Percentiles rank a stretch among this genome's conserved stretches.
These are phyloP conservation scores for Colletotrichum musicola DNA, from an alignment of 2,329 filamentous ascomycete genomes.

Conservation along the genomic window DNA sequence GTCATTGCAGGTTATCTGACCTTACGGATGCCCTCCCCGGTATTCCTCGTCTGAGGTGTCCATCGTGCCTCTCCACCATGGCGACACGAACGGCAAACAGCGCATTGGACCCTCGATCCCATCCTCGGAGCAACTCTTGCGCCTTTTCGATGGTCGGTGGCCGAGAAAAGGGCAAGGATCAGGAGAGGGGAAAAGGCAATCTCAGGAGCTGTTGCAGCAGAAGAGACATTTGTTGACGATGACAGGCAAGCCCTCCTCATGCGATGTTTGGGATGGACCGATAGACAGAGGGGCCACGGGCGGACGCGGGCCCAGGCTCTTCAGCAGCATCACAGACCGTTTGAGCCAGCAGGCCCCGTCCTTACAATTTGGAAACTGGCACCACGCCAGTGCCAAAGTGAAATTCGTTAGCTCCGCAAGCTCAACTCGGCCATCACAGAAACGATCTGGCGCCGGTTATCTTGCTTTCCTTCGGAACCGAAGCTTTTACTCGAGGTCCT, in stretches of 20 bases:
- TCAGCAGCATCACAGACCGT: conserved; percentile 24
- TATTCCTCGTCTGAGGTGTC: conserved; percentile 12
- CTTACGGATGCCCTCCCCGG: not conserved
- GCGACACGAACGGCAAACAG: conserved; percentile 10
- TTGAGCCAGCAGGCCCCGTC: conserved; percentile 34
- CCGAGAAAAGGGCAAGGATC: conserved; percentile 4
- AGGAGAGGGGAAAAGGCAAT: conserved; percentile 29
- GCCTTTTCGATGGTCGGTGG: not conserved
- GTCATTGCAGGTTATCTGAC: not conserved
- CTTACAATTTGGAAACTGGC: conserved; percentile 29
- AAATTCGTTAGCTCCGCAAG: conserved; percentile 12
- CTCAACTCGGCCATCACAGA: conserved; percentile 11
- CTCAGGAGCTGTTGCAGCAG: conserved; percentile 1
- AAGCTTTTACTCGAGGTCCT: conserved; percentile 1
- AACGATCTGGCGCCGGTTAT: not conserved
- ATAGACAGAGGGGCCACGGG: not conserved
- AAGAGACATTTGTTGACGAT: not conserved
- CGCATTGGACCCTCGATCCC: conserved; percentile 17
- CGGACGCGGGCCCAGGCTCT: conserved; percentile 21
- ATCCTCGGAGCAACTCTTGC: conserved; percentile 14
- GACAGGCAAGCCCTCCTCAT: conserved; percentile 17
- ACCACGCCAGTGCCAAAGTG: conserved; percentile 14
- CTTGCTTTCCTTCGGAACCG: conserved; percentile 7
- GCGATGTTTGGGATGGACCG: conserved; percentile 18
- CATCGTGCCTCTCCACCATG: conserved; percentile 2